Evolutionary conservation across 345 rosid genomes (phyloP), one percentile per base, ranked within the genome.

Genomic region (Pseudoturritis turrita): DNA sequence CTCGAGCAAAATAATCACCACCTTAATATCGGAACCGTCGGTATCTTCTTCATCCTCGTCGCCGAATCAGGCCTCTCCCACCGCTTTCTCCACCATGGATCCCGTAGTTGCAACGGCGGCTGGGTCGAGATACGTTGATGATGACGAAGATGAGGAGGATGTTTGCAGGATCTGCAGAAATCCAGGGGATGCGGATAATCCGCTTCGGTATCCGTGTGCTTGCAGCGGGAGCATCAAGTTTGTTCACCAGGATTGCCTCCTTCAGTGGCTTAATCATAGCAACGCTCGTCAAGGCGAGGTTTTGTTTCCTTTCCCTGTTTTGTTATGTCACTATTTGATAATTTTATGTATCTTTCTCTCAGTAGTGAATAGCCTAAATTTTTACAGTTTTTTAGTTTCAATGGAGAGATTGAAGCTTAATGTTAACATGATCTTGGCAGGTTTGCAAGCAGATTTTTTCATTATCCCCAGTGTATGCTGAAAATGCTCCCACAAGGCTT

Each of bases 251-350:
- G 94, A 92, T 78, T 96, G 99, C 55, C 96, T 96, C 49, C 91
- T 96, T 45, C 97, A 96, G 88, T 96, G 99, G 99, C 92, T 96
- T 43, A 86, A 87, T 77, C 99, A 92, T 60, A 91, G 96, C 81
- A 92, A 96, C 79, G 94, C 98, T 70, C 99, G 97, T 64, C 98
- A 90, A 66, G 92, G 99, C 94, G 97, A 96, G 99, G 99, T 96
- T 77, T 60, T 70, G 23, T 18, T 21, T 28, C 9, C 18, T 37
- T 62, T 10, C 39, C 28, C 41, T 46, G 17, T 31, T 13, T 37
- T 6, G 15, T 17, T 19, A 19, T 7, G 11, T 37, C 49, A 60
- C 31, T 19, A 12, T 12, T 14, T 56, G 14, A 10, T 57, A 15
- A 35, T 19, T 1, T 35, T 12, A 10, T 19, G 10, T 21, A 6